Percentiles rank a stretch among this genome's conserved stretches.
These are phyloP conservation scores for Nigrospora oryzae DNA, from an alignment of 2,329 filamentous ascomycete genomes.

Conservation along the genomic window DNA sequence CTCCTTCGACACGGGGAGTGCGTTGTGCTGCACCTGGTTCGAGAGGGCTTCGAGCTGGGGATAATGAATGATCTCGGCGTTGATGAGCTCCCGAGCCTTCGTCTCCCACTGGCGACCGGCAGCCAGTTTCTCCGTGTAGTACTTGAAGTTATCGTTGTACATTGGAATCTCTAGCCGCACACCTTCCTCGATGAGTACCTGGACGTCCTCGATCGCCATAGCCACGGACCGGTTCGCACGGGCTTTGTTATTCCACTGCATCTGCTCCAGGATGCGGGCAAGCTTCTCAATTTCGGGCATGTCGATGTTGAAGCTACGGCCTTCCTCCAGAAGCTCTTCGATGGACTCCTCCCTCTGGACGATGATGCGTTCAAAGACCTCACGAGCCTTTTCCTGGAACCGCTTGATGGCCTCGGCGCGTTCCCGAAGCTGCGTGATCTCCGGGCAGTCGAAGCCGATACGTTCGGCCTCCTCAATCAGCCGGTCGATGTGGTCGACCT, in stretches of 20 bases:
- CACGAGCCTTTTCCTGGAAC: constrained; percentile 71
- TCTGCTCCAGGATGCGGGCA: constrained; percentile 71
- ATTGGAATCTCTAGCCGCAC: constrained; percentile 68
- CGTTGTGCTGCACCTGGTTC: constrained; percentile 61
- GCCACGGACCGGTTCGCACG: constrained; percentile 53
- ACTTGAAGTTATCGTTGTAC: constrained; percentile 71
- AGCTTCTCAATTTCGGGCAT: constrained; percentile 81
- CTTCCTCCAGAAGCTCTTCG: constrained; percentile 84
- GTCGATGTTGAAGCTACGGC: constrained; percentile 83
- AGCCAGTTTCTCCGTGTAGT: constrained; percentile 66
- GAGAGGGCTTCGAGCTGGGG: constrained; percentile 90
- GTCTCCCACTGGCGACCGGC: constrained; percentile 83
- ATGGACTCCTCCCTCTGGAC: constrained; percentile 63
- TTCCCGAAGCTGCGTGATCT: constrained; percentile 79
- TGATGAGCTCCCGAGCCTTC: constrained; percentile 87
- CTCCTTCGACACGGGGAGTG: constrained; percentile 72
- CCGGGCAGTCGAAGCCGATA: constrained; percentile 86
- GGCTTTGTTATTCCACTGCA: constrained; percentile 82
- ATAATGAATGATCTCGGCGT: constrained; percentile 87
- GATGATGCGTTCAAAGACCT: constrained; percentile 58
- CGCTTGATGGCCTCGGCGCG: constrained; percentile 75
- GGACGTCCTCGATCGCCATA: constrained; percentile 70
- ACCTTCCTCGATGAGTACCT: constrained; percentile 69
- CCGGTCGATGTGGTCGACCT: constrained; percentile 79
- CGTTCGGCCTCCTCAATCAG: constrained; percentile 76